Base-by-base conservation (phyloP, 192 early-diverging fungal genomes). In the Entomortierella lignicola region DNA sequence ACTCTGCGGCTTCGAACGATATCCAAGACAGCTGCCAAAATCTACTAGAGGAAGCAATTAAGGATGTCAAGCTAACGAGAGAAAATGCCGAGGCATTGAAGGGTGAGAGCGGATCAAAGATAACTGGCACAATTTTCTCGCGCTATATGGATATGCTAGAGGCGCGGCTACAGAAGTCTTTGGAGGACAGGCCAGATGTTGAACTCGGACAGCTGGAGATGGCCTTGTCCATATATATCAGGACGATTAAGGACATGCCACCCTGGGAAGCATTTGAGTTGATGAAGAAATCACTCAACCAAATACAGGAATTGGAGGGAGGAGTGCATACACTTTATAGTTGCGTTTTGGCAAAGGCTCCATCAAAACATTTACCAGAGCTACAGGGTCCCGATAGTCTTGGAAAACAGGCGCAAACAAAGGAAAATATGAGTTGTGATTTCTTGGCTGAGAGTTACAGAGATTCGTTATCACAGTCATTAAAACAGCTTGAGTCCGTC, bases 131-230 rank as follows among this genome's bases (percentile, higher is more conserved):
- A 0, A 55, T 42, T 20, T 25, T 55, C 13, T 26, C 20, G 23
- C 32, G 27, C 2, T 43, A 43, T 30, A 20, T 55, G 1, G 23
- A 63, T 20, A 51, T 23, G 51, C 1, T 63, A 11, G 31, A 63
- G 31, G 31, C 21, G 4, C 62, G n/a, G 3, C 25, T 63, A 26
- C 23, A 39, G 18, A n/a, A 21, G n/a, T 34, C 47, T 11, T 26
- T 59, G 2, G 57, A 42, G 26, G 65, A 29, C 0, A 57, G 27
- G n/a, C 26, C 41, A 4, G 55, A 37, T 6, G 17, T 43, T 27
- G 68, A 61, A 34, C 51, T 60, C 12, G 20, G 47, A 13, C 58
- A 62, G 29, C n/a, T 61, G 41, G 58, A 61, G 44, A 32, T 58
- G 10, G 68, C 26, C 0, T 4, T 48, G 1, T 58, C 51, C 6